Conservation (phyloP, 106 monocot genomes). For the Hemerocallis citrina region DNA sequence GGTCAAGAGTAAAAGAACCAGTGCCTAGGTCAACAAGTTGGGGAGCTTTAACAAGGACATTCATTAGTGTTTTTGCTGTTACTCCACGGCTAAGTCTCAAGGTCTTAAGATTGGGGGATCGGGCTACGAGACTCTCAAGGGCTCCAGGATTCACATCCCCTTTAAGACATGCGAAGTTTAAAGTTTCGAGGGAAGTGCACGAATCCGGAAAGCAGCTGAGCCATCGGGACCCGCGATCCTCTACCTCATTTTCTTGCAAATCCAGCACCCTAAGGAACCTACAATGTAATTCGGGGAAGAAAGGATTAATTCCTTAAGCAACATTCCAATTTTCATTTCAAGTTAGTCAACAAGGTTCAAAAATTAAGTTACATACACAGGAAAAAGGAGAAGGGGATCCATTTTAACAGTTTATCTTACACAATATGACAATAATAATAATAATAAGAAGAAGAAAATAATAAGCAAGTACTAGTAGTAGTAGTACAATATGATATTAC, state of each 20-base stretch:
- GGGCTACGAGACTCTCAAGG: conserved; percentile 47
- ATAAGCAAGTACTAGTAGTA: no score
- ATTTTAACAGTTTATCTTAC: no score
- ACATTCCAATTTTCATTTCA: no score
- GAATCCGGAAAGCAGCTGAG: conserved; percentile 54
- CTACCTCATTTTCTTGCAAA: conserved; percentile 52
- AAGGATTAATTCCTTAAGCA: no score
- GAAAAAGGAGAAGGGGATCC: no score
- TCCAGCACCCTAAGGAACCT: conserved; percentile 59
- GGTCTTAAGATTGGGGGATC: conserved; percentile 32
- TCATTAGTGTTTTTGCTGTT: conserved; percentile 23
- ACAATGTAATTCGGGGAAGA: neutral
- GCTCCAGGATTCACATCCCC: conserved; percentile 36
- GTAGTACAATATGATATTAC: no score
- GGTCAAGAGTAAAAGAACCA: conserved; percentile 34
- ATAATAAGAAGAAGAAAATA: no score
- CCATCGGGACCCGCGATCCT: conserved; percentile 49
- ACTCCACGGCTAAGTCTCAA: conserved; percentile 39
- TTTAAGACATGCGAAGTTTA: conserved; percentile 53
- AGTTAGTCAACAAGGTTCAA: no score
- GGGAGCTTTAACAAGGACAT: conserved; percentile 37
- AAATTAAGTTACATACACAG: no score
- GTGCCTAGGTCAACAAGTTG: conserved; percentile 54
- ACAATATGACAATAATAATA: no score
- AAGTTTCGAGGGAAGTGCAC: conserved; percentile 38